phyloP scores from a whole-genome alignment of 2,329 filamentous ascomycete species.

The Cladosporium sp. region DNA sequence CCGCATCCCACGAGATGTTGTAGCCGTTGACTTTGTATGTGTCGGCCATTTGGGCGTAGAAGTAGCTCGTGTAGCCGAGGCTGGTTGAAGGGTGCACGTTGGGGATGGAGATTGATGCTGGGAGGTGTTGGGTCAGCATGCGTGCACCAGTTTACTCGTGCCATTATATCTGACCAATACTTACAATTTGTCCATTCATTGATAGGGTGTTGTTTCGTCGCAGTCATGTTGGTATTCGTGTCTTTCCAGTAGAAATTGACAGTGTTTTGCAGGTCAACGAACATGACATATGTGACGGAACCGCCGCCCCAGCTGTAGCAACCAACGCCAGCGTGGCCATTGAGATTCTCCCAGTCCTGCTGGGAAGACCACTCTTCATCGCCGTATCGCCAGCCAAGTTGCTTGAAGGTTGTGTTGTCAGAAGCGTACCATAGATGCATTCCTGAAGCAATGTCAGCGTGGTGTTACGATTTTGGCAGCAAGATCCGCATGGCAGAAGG shows the following conservation, averaged over 20 bases:
- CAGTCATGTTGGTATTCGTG: constrained; percentile 31
- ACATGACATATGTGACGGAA: constrained; percentile 40
- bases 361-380: constrained; percentile 35
- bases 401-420: constrained; percentile 37
- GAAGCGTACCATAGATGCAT: constrained; percentile 45
- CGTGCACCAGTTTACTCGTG: not conserved
- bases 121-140: constrained; percentile 15
- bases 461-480: not conserved
- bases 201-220: constrained; percentile 34
- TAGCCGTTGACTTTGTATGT: constrained; percentile 36
- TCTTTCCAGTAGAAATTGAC: constrained; percentile 45
- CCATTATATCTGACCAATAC: not conserved
- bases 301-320: constrained; percentile 41
- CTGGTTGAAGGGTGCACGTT: constrained; percentile 37
- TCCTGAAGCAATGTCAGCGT: constrained; percentile 21
- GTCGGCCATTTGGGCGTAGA: constrained; percentile 37
- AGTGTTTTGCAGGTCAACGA: constrained; percentile 36
- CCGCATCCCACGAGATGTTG: constrained; percentile 35
- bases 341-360: constrained; percentile 35
- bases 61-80: constrained; percentile 40
- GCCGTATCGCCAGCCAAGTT: constrained; percentile 40
- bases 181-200: constrained; percentile 35
- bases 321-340: constrained; percentile 42
- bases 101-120: constrained; percentile 27
- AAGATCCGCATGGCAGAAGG: not conserved